A percentile compares a stretch with the other conserved stretches of the same genome.
These are phyloP conservation scores for Hemisphaericaspora xylanilytica DNA, from an alignment of 1,139 yeast genomes.

Conservation along the genomic window DNA sequence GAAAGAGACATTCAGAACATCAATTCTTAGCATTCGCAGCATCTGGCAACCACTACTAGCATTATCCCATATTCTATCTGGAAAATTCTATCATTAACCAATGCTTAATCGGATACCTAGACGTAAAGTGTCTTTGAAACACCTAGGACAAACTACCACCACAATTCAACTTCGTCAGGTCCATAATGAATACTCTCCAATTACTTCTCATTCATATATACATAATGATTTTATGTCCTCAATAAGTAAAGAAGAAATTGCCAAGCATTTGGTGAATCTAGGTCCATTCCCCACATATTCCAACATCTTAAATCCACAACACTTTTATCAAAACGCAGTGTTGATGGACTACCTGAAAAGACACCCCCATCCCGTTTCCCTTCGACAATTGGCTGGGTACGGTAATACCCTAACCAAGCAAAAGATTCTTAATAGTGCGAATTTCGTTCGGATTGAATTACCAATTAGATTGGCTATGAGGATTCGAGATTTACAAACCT, in stretches of 20 bases:
- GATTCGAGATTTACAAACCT: constrained; percentile 70
- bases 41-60: no score
- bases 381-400: constrained; percentile 84
- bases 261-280: constrained; percentile 37
- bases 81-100: background rate
- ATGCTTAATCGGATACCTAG: background rate
- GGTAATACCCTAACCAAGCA: constrained; percentile 79
- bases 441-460: constrained; percentile 80
- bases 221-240: constrained; percentile 34
- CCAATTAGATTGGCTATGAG: constrained; percentile 83
- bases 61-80: no score
- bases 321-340: constrained; percentile 82
- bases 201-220: constrained; percentile 28
- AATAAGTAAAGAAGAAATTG: constrained; percentile 38
- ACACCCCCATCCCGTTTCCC: constrained; percentile 83
- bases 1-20: no score
- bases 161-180: background rate
- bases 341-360: constrained; percentile 62
- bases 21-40: no score
- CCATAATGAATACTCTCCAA: constrained; percentile 10
- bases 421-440: constrained; percentile 77
- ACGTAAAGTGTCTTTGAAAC: background rate
- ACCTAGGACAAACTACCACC: background rate
- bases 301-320: constrained; percentile 56
- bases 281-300: constrained; percentile 48